These are phyloP conservation scores for Camelina neglecta DNA, from an alignment of 345 rosid species.

Conservation along the genomic window DNA sequence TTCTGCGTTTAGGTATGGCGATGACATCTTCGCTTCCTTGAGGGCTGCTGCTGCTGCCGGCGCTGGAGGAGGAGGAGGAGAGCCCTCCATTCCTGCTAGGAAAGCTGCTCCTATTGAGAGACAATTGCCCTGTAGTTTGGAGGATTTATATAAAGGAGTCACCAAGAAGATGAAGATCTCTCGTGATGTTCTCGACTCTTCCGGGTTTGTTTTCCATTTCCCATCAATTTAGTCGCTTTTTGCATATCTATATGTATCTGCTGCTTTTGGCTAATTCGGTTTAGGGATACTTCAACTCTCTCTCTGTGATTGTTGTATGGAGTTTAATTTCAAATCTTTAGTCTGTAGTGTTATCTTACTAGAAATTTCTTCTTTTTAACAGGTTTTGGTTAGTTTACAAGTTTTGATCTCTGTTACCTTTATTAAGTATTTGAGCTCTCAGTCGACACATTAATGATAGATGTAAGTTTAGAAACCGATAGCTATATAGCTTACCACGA, in stretches of 20 bases:
- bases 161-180: conserved; percentile 91
- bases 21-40: conserved; percentile 60
- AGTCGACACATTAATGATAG: not conserved
- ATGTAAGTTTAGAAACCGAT: conserved; percentile 5
- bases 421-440: not conserved
- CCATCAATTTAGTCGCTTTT: not conserved
- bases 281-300: not conserved
- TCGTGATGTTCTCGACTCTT: conserved; percentile 67
- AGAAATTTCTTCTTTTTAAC: not conserved
- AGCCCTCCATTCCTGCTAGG: conserved; percentile 52
- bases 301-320: not conserved
- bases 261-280: not conserved
- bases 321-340: not conserved
- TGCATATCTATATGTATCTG: no score
- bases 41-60: conserved; percentile 44
- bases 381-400: conserved; percentile 1
- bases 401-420: not conserved
- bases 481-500: not conserved
- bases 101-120: conserved; percentile 69
- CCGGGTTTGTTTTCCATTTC: conserved; percentile 57
- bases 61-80: conserved; percentile 34
- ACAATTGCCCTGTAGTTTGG: conserved; percentile 65
- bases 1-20: conserved; percentile 64
- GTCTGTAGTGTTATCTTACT: conserved; percentile 1
- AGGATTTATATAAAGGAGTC: conserved; percentile 75